Base-by-base conservation (phyloP, 1,139 yeast species). In the Magnusiomyces sp. region DNA sequence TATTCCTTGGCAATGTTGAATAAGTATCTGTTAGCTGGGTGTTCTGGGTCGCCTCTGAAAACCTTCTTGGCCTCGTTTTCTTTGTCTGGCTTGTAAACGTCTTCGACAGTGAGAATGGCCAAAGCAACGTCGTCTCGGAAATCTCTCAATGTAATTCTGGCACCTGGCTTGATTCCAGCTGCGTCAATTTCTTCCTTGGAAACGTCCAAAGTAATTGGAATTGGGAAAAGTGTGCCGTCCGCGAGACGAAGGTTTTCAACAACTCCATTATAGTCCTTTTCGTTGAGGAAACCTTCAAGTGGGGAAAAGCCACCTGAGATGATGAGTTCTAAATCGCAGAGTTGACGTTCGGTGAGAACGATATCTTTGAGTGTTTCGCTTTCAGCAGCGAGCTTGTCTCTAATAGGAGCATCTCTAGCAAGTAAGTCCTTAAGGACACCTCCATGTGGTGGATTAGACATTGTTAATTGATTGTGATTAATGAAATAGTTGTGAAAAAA, bases 31-130 rank as follows among this genome's bases (percentile, higher is more conserved):
- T 85, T 74, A 19, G 97, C 97, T 17, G 97, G 97, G 69, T 90
- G 97, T 66, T 90, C 97, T 44, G 95, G 92, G 67, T 90, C 97
- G 56, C 97, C 97, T 66, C 97, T 80, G 71, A 89, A 90, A 23
- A 89, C 97, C 62, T 82, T 76, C 58, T 80, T 70, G 51, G 96
- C 97, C 72, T 90, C 97, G 39, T 65, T 65, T 50, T 71, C 62
- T 74, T 90, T 90, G 70, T 90, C 75, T 58, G 96, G 97, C 61
- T 74, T 74, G 72, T 84, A 90, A 45, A 87, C 79, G 55, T 90
- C 94, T 51, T 76, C 81, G 40, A 90, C 74, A 5, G 92, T 81
- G 62, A 90, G 70, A 57, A 90, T 80, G 36, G 97, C 97, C 60
- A 90, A 73, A 2, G 88, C 80, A 47, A 77, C 71, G 60, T 83